Evolutionary conservation across 352 stramenopile species (phyloP), one percentile per base, ranked within the genome.

Genomic region (Thalassiosira hispida): DNA sequence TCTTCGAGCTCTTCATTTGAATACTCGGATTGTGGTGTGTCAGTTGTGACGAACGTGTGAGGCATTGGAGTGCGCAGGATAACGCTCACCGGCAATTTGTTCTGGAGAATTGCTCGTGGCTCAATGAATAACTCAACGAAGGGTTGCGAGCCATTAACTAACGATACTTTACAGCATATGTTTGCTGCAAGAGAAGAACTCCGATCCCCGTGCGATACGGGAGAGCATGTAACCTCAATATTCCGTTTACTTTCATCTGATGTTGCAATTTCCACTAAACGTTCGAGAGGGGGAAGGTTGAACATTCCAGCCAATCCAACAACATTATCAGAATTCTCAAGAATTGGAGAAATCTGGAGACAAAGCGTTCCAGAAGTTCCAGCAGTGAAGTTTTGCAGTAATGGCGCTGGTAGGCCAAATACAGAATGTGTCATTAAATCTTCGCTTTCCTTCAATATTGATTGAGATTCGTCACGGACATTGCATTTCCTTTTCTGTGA

Each of bases 1-100:
- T 83, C 71, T 33, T 76, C 38, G 2, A 51, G 11, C 35, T 80
- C 65, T 65, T 77, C 47, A 56, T 69, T 25, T 51, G 31, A 27
- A 46, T 71, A 11, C 18, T 74, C 38, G 60, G 22, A 12, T 29
- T 66, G 25, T 55, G 66, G 23, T 9, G 18, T 29, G 25, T 56
- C 40, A 33, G 67, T 60, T 60, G 61, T 81, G 42, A 64, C 52
- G 52, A 89, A 91, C 51, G 87, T 94, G 51, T 91, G 81, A 23
- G 89, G 90, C 89, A 95, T 94, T 18, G 88, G 90, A 51, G 87
- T 94, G 25, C 82, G 77, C 20, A 94, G 47, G 31, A 85, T 75
- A 2, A 94, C 68, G 18, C 53, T 60, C 38, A 95, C 72, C 29
- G 89, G 89, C 12, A 94, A 67, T 42, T 81, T 87, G 61, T 95